Base-by-base conservation (phyloP, 2,329 filamentous ascomycete genomes). In the Sclerotinia trifoliorum region DNA sequence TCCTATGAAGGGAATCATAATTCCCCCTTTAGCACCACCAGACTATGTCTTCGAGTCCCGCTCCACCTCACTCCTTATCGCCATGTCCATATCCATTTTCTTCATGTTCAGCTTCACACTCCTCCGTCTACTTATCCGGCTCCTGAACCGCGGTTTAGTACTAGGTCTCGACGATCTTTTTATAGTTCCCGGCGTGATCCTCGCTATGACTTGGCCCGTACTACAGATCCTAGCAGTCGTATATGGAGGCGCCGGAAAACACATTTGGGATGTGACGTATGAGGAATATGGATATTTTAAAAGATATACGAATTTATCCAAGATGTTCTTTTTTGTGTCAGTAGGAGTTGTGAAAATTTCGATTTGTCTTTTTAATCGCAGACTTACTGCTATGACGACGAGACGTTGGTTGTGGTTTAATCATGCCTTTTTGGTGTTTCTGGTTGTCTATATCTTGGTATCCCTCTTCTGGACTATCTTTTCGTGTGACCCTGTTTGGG, bases 301-400 rank as follows among this genome's bases (percentile, higher is more conserved):
- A 81, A 65, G 90, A 92, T 55, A 94, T 93, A 63, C 94, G 93
- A 48, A 92, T 90, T 80, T 98, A 97, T 69, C 93, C 92, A 77
- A 96, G 97, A 94, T 94, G 97, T 75, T 98, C 93, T 78, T 98
- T 93, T 75, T 94, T 92, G 74, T 97, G 92, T 78, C 95, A 96
- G 73, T 78, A 6, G 78, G 78, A n/a, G 70, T 79, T 39, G 75
- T 79, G 67, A 80, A 80, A 66, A 74, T 79, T 26, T 78, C 77
- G 5, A 78, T 80, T n/a, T 74, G 75, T 11, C 71, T 78, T 35
- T 80, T 80, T 70, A 78, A 79, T 56, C 73, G 76, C n/a, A 75
- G 78, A 8, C 73, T 80, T 5, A 78, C 78, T 10, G 72, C 75
- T n/a, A 70, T 76, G 10, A 73, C 75, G 13, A 76, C 75, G 2